Evolutionary conservation across 805 yeast genomes (phyloP), one percentile per base, ranked within the genome.

Genomic region (Ogataea naganishii): DNA sequence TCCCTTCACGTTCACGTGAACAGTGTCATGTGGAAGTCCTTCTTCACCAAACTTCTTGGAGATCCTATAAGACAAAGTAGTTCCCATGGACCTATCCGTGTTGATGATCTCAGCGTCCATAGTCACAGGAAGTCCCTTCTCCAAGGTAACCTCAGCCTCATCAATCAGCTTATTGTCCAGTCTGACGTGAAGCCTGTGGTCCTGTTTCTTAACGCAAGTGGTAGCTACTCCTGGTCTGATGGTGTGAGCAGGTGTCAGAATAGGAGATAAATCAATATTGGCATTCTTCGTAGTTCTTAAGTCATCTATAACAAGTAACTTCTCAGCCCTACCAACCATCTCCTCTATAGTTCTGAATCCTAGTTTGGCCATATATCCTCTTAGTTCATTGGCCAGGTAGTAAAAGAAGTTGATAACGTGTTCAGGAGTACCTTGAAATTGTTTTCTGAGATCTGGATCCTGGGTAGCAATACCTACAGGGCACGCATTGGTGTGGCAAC

Each of bases 401-500:
- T 80, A 89, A 72, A 92, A 92, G 70, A 89, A 92, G 69, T 89
- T 89, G 60, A 89, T 88, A 35, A 89, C 97, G 53, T 89, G 96
- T 63, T 89, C 98, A 30, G 98, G 98, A 29, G 96, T 88, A 52
- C 98, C 98, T 49, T 73, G 69, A 62, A 89, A 89, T 60, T 89
- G 92, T 61, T 74, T 74, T 62, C 98, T 75, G 44, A 89, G 69
- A 43, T 77, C 84, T 13, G 96, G 96, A 57, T 89, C 97, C 61
- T 92, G 98, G 18, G 98, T 89, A 26, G 98, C 98, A 64, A 89
- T 83, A 62, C 98, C 98, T 29, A 89, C 98, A 18, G 98, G 96
- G 61, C 98, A 89, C 23, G 95, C 75, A 63, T 84, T 83, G 36
- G 83, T 65, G 57, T 89, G 97, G 54, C 96, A 84, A 66, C 81